These are phyloP conservation scores for Alternaria gaisen DNA, from an alignment of 2,329 filamentous ascomycete genomes.

Conservation along the genomic window DNA sequence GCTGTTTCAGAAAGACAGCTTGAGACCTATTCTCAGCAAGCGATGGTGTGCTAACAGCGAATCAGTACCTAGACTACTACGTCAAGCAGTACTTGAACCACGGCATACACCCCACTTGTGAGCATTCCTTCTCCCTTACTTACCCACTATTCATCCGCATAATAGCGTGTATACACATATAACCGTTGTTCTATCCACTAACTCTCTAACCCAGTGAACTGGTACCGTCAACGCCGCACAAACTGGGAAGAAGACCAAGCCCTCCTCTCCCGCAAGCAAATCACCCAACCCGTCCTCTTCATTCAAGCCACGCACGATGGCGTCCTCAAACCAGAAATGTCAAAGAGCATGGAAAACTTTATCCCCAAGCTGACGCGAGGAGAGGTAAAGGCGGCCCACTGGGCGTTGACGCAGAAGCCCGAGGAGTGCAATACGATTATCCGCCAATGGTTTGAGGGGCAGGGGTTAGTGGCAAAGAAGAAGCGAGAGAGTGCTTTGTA, in stretches of 20 bases:
- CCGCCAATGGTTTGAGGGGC: conserved; percentile 70
- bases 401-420: conserved; percentile 80
- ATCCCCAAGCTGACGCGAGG: conserved; percentile 71
- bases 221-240: conserved; percentile 79
- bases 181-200: neutral
- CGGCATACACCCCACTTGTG: conserved; percentile 77
- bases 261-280: conserved; percentile 42
- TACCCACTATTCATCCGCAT: neutral
- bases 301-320: conserved; percentile 75
- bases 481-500: conserved; percentile 55
- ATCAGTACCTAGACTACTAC: conserved; percentile 72
- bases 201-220: conserved; percentile 67
- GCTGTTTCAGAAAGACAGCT: conserved; percentile 16
- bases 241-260: conserved; percentile 79
- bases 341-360: conserved; percentile 72
- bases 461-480: conserved; percentile 54
- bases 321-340: conserved; percentile 77
- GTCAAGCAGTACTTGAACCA: conserved; percentile 73
- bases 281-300: conserved; percentile 70
- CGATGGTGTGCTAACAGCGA: conserved; percentile 57
- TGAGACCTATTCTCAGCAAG: neutral
- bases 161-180: neutral
- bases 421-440: conserved; percentile 75
- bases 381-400: conserved; percentile 78
- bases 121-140: conserved; percentile 26